Conservation (phyloP, 345 rosid species). For the Dimocarpus longan region DNA sequence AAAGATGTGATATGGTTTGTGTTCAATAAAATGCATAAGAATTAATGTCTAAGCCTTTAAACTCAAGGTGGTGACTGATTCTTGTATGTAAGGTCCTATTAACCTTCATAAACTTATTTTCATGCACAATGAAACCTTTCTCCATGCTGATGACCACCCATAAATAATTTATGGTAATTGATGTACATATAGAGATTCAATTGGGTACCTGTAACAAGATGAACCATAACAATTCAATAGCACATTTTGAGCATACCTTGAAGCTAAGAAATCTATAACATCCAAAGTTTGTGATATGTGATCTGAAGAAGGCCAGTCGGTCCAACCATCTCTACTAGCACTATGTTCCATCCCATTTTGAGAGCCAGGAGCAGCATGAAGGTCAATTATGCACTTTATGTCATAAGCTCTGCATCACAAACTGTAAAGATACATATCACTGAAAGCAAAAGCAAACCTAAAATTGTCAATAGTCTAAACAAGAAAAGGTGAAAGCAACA, state of each 20-base stretch:
- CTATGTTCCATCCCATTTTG: conserved; percentile 88
- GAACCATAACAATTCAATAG: neutral
- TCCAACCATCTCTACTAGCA: conserved; percentile 67
- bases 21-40: neutral
- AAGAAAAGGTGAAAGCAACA: conserved; percentile 26
- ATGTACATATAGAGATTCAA: neutral
- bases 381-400: conserved; percentile 77
- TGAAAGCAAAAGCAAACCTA: conserved; percentile 4
- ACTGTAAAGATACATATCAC: conserved; percentile 16
- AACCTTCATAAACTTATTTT: neutral
- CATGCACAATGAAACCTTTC: neutral
- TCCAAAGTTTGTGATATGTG: conserved; percentile 57
- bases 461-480: neutral
- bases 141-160: conserved; percentile 3
- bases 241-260: conserved; percentile 44
- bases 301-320: conserved; percentile 58
- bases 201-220: neutral
- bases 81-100: neutral
- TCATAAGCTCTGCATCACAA: conserved; percentile 53
- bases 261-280: conserved; percentile 69
- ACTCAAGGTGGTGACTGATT: neutral
- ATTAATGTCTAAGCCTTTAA: neutral
- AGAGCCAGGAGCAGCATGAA: conserved; percentile 86
- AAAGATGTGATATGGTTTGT: neutral
- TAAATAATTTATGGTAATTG: neutral